Evolutionary conservation across 371 early-diverging fungal species (phyloP), one percentile per base, ranked within the genome.

Genomic region (Mucor circinelloides): DNA sequence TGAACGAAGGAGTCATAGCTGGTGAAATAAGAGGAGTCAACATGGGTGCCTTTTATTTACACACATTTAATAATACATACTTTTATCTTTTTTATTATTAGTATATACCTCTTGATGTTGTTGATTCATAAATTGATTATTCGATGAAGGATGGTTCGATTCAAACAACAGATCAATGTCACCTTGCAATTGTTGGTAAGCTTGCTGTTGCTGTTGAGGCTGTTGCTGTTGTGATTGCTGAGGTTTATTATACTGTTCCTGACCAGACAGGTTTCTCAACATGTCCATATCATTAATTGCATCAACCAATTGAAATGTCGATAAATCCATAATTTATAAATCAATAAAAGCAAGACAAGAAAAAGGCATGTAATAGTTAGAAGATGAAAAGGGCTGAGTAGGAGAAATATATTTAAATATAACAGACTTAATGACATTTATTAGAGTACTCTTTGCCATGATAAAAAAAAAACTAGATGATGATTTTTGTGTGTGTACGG

Each of bases 11-110:
- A 13, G 87, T 89, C 80, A 86, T 86, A 23, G 86, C 87, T 13
- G 89, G 89, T 9, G 89, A 89, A 52, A 89, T 84, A 50, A 89
- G 73, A 7, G 89, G 89, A 10, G 88, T 87, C 28, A 82, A 70
- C 57, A 81, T 78, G 27, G 13, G 9, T 23, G 27, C 52, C 52
- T 52, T 52, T 52, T 21, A 52, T 52, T 10, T 52, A 25, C 23
- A 52, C 23, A 52, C 23, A 52, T 52, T 36, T 28, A 44, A 58
- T 68, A 8, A 63, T 60, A 63, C 58, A 52, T 55, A 58, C 58
- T 46, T 46, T 63, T 50, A 32, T 46, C 32, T 34, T 44, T 50
- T 2, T 62, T 63, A 60, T 66, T 66, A 36, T 60, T 66, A 31
- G n/a, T 31, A 64, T 40, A 59, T 61, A 66, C 71, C 67, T 66